These are phyloP conservation scores for Erythrophleum ivorense DNA, from an alignment of 331 rosid genomes.

Conservation along the genomic window DNA sequence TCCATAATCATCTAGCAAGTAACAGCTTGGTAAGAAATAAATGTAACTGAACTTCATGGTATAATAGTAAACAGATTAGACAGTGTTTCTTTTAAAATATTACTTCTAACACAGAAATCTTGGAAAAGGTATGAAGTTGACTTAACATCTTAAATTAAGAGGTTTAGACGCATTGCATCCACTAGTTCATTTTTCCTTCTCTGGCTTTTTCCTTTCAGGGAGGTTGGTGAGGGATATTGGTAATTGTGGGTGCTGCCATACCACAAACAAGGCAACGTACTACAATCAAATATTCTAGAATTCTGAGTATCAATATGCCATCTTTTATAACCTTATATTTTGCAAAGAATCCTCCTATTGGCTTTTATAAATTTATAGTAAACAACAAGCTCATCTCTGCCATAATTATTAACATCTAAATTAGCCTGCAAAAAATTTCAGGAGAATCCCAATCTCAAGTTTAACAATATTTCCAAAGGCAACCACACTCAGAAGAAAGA, in stretches of 20 bases:
- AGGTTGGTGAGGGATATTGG: not conserved
- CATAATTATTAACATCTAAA: not conserved
- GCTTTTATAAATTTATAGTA: not conserved
- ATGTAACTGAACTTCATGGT: not conserved
- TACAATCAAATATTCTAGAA: not conserved
- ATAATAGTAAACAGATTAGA: not conserved
- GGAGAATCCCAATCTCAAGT: not conserved
- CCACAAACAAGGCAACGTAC: not conserved
- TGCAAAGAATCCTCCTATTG: not conserved
- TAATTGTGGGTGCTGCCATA: not conserved
- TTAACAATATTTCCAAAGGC: not conserved
- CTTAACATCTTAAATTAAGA: not conserved
- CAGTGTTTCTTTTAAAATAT: not conserved
- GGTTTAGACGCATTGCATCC: not conserved
- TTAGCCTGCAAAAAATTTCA: too few species aligned
- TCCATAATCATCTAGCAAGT: constrained; percentile 29
- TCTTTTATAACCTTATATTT: not conserved
- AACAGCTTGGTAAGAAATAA: not conserved
- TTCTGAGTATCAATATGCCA: not conserved
- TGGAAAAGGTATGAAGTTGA: not conserved
- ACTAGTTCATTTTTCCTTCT: not conserved
- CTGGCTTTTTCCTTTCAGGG: not conserved
- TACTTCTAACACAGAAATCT: not conserved
- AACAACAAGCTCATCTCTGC: not conserved
- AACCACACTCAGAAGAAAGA: not conserved